phyloP scores from a whole-genome alignment of 2,329 filamentous ascomycete species.

The Neodidymelliopsis sp. region DNA sequence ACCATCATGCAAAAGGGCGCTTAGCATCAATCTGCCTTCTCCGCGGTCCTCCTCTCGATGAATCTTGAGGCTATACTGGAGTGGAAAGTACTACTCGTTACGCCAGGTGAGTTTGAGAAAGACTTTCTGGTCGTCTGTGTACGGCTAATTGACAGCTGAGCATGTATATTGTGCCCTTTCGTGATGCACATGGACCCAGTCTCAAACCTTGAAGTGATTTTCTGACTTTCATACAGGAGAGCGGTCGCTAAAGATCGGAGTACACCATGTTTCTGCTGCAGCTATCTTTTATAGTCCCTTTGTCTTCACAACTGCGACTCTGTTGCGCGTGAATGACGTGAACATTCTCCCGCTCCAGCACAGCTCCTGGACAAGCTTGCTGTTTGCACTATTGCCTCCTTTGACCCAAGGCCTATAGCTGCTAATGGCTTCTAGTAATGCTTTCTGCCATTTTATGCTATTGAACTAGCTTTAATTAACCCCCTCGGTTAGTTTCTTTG shows the following conservation, averaged over 20 bases:
- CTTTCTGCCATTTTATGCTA: background rate
- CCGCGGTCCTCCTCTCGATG: slow-evolving; percentile 50
- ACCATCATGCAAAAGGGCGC: slow-evolving; percentile 33
- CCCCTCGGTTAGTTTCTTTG: background rate
- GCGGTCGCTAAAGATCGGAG: slow-evolving; percentile 11
- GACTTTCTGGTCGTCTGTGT: slow-evolving; percentile 38
- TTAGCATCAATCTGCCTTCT: slow-evolving; percentile 42
- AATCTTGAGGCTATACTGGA: slow-evolving; percentile 41
- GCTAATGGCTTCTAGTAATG: background rate
- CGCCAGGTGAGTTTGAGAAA: slow-evolving; percentile 48
- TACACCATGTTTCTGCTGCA: slow-evolving; percentile 13
- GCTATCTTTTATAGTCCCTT: background rate
- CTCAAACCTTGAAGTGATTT: slow-evolving; percentile 4
- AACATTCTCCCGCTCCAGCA: background rate
- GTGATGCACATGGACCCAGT: background rate
- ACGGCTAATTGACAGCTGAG: background rate
- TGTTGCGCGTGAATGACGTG: background rate
- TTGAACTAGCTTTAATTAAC: background rate
- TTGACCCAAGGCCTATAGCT: background rate
- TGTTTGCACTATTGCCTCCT: background rate
- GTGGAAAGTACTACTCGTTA: slow-evolving; percentile 48
- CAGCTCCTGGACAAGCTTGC: background rate
- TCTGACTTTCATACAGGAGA: background rate
- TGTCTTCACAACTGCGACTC: background rate
- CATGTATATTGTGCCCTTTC: background rate